Evolutionary conservation across 2,329 filamentous ascomycete species (phyloP).

Genomic region (Myriosclerotinia scirpicola): DNA sequence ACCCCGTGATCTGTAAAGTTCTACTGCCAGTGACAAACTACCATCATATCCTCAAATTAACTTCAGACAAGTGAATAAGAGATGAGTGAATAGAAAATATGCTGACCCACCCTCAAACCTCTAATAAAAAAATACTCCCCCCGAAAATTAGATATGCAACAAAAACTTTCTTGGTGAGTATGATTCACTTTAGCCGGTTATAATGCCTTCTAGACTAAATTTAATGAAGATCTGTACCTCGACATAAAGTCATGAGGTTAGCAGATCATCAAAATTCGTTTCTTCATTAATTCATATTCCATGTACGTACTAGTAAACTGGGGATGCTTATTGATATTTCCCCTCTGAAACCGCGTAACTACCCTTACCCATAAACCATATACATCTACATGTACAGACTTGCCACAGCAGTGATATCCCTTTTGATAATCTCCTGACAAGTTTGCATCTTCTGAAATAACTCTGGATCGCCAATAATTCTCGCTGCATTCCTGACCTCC

Average conservation of each 20-base stretch:
- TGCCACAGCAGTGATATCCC: constrained; percentile 89
- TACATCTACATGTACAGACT: constrained; percentile 74
- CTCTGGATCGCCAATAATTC: constrained; percentile 90
- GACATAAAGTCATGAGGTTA: not conserved
- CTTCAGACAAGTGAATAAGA: too few relatives aligned
- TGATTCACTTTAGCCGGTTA: not conserved
- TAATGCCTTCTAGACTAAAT: not conserved
- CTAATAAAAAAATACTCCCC: too few relatives aligned
- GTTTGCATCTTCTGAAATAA: constrained; percentile 96
- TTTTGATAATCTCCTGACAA: constrained; percentile 96
- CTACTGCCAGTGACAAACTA: not conserved
- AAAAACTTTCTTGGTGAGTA: not conserved
- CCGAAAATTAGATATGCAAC: not conserved
- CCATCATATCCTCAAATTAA: too few relatives aligned
- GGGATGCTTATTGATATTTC: not conserved
- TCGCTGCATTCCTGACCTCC: constrained; percentile 94
- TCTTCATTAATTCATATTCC: constrained; percentile 5
- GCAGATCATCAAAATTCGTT: not conserved
- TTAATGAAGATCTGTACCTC: not conserved
- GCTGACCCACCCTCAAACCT: too few relatives aligned
- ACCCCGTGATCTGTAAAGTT: not conserved
- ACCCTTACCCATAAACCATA: not conserved
- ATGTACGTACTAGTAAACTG: not conserved
- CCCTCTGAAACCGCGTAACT: not conserved
- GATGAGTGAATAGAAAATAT: too few relatives aligned